phyloP scores from a whole-genome alignment of 345 rosid species.

The Erodium maritimum region DNA sequence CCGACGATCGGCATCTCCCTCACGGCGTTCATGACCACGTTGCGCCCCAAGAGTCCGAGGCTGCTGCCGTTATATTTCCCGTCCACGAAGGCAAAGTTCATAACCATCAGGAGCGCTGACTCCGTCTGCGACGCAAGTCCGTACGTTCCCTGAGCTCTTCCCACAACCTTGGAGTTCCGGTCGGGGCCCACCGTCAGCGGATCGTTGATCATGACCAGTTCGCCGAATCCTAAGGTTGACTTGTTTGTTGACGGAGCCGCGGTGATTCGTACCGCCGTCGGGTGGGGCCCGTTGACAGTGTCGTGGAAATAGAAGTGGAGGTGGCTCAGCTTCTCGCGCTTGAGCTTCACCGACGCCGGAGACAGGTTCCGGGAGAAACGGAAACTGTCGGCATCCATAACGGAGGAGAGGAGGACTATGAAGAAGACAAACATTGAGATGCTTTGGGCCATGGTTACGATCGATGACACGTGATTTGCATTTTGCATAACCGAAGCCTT shows the following conservation, averaged over 20 bases:
- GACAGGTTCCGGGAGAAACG: too few species aligned
- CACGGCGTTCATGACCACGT: neutral
- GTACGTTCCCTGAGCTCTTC: constrained; percentile 4
- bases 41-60: neutral
- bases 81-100: constrained; percentile 11
- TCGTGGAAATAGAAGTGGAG: constrained; percentile 16
- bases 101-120: constrained; percentile 5
- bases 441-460: too few species aligned
- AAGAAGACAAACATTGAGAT: neutral
- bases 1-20: constrained; percentile 8
- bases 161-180: constrained; percentile 6
- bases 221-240: constrained; percentile 1
- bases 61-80: constrained; percentile 6
- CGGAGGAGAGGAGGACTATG: constrained; percentile 3
- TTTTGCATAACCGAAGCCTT: too few species aligned
- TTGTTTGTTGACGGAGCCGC: constrained; percentile 4
- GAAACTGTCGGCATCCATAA: too few species aligned
- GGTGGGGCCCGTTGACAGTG: constrained; percentile 7
- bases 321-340: constrained; percentile 14
- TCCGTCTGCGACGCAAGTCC: constrained; percentile 6
- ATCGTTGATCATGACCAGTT: constrained; percentile 1
- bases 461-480: too few species aligned
- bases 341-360: constrained; percentile 1
- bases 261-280: constrained; percentile 3
- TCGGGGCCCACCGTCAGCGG: constrained; percentile 6